Percentiles rank a stretch among this genome's conserved stretches.
Evolutionary conservation across 129 eudicot genomes (phyloP).

Genomic region (Dittrichia graveolens): DNA sequence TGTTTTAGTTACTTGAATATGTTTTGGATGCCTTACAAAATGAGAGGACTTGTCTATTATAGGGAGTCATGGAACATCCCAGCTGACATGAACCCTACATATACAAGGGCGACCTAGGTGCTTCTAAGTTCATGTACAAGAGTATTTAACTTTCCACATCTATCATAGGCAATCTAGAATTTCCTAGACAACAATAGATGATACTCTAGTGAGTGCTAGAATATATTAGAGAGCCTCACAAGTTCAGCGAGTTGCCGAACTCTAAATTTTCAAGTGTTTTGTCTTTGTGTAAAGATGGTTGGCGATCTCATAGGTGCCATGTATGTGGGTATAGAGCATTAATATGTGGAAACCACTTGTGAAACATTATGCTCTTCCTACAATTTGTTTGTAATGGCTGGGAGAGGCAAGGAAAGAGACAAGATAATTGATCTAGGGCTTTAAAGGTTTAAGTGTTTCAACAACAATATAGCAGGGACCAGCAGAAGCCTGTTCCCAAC

Average conservation of each 20-base stretch:
- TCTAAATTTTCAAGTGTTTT: neutral
- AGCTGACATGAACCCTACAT: neutral
- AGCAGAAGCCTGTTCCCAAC: neutral
- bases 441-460: neutral
- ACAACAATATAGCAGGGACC: neutral
- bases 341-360: neutral
- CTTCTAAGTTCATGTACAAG: neutral
- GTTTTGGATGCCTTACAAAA: slow-evolving; percentile 6
- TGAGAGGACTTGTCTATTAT: neutral
- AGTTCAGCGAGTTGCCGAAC: neutral
- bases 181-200: slow-evolving; percentile 4
- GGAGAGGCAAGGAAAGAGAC: neutral
- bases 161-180: neutral
- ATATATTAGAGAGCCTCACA: neutral
- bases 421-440: slow-evolving; percentile 6
- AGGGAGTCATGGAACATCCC: neutral
- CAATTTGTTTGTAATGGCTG: neutral
- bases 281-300: neutral
- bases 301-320: neutral
- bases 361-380: slow-evolving; percentile 1
- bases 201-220: slow-evolving; percentile 2
- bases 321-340: slow-evolving; percentile 5
- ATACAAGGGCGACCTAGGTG: neutral
- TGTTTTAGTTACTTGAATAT: neutral
- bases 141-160: neutral